Conservation (phyloP, 768 basidiomycete genomes). For the Mycena kentingensis region DNA sequence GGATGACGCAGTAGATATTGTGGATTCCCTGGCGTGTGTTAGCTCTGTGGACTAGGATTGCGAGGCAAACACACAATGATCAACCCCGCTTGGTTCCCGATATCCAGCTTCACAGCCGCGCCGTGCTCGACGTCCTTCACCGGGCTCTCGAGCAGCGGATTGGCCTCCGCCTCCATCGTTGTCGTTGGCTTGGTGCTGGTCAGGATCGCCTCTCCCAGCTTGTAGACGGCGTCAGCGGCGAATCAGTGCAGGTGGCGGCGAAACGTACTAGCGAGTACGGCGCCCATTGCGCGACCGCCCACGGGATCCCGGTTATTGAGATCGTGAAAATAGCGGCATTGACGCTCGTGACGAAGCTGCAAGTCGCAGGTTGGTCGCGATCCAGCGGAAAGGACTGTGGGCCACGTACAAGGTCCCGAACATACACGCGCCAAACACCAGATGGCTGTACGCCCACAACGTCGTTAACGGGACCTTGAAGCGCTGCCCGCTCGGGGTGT, state of each 20-base stretch:
- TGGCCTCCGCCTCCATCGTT: no score
- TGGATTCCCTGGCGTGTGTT: slow-evolving; percentile 73
- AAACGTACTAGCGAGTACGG: slow-evolving; percentile 80
- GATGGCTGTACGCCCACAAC: slow-evolving; percentile 79
- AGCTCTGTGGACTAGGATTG: background rate
- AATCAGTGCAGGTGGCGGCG: no score
- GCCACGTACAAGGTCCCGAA: slow-evolving; percentile 77
- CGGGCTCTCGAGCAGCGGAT: no score
- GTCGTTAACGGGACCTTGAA: slow-evolving; percentile 52
- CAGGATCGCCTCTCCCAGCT: no score
- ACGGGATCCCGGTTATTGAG: slow-evolving; percentile 80
- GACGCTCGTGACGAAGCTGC: slow-evolving; percentile 71
- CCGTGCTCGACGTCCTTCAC: no score
- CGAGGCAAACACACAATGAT: slow-evolving; percentile 60
- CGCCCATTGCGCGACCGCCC: slow-evolving; percentile 91
- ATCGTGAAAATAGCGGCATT: slow-evolving; percentile 73
- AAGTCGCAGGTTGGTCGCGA: background rate
- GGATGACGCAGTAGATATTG: slow-evolving; percentile 90
- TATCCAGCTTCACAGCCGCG: no score
- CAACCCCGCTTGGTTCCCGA: slow-evolving; percentile 84
- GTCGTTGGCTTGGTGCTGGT: no score
- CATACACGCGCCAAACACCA: slow-evolving; percentile 77
- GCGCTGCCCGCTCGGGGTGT: no score
- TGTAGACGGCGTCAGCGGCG: no score
- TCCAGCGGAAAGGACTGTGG: background rate